phyloP scores from a whole-genome alignment of 2,329 filamentous ascomycete genomes.

The Drechslera avenae region DNA sequence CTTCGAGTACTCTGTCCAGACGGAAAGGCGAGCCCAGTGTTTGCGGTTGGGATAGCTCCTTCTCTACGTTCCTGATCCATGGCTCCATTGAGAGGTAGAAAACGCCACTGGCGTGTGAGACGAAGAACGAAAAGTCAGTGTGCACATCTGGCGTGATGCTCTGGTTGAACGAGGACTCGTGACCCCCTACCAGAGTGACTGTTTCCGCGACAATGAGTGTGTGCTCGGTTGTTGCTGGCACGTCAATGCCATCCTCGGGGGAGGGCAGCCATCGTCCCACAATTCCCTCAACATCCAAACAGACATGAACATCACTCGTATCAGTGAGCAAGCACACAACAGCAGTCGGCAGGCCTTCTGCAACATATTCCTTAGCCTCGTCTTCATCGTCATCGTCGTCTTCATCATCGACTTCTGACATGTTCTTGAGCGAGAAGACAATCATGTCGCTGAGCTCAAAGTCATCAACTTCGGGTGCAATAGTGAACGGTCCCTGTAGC shows the following conservation, averaged over 20 bases:
- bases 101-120: slow-evolving; percentile 61
- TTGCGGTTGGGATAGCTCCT: slow-evolving; percentile 60
- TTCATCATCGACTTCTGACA: slow-evolving; percentile 58
- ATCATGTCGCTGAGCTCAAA: slow-evolving; percentile 66
- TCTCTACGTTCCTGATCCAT: slow-evolving; percentile 63
- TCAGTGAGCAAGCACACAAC: slow-evolving; percentile 64
- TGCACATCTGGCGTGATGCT: slow-evolving; percentile 62
- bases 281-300: slow-evolving; percentile 65
- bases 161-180: slow-evolving; percentile 51
- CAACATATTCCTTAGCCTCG: slow-evolving; percentile 23
- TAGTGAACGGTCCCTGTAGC: slow-evolving; percentile 66
- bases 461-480: slow-evolving; percentile 58
- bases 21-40: slow-evolving; percentile 61
- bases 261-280: slow-evolving; percentile 67
- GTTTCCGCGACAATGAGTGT: slow-evolving; percentile 51
- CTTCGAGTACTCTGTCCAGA: slow-evolving; percentile 60
- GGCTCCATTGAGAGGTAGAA: slow-evolving; percentile 60
- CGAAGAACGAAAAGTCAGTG: slow-evolving; percentile 64
- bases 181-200: slow-evolving; percentile 36
- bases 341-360: slow-evolving; percentile 60
- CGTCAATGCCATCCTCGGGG: slow-evolving; percentile 33
- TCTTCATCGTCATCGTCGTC: slow-evolving; percentile 27
- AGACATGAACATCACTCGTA: slow-evolving; percentile 62
- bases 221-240: slow-evolving; percentile 29
- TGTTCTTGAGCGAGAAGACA: slow-evolving; percentile 57